These are phyloP conservation scores for Chlorophyllum brunneum DNA, from an alignment of 768 basidiomycete species.

Conservation along the genomic window DNA sequence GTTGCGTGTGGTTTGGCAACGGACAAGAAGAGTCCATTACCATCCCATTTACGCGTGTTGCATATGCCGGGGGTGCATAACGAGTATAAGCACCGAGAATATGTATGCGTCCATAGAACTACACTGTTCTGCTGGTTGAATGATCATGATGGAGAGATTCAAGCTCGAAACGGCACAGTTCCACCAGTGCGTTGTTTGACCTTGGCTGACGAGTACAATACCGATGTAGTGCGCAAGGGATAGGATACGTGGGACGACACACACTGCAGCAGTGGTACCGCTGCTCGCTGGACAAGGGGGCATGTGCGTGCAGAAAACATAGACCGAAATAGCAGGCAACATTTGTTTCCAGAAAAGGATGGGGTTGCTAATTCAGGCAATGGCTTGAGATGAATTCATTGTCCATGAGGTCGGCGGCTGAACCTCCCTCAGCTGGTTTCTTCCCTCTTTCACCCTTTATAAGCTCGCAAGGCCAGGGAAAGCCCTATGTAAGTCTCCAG, in stretches of 20 bases:
- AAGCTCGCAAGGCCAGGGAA: not conserved
- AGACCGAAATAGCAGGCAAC: constrained; percentile 6
- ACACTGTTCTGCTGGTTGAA: not conserved
- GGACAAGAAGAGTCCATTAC: constrained; percentile 2
- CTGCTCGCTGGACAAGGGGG: not conserved
- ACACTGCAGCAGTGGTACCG: too few species aligned
- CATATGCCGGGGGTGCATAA: constrained; percentile 11
- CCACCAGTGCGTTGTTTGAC: not conserved
- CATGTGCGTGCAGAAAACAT: not conserved
- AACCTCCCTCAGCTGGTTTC: constrained; percentile 10
- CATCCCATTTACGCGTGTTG: constrained; percentile 8
- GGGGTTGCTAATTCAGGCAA: constrained; percentile 1
- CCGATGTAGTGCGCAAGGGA: too few species aligned
- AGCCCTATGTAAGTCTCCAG: not conserved
- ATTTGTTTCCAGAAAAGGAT: constrained; percentile 11
- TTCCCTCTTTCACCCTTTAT: constrained; percentile 4
- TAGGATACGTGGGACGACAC: too few species aligned
- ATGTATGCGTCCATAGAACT: not conserved
- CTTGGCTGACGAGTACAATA: not conserved
- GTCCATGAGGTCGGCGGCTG: constrained; percentile 11
- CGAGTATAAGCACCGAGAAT: constrained; percentile 10
- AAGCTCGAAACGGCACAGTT: not conserved
- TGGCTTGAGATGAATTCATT: constrained; percentile 10
- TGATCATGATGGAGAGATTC: not conserved
- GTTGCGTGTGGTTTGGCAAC: constrained; percentile 1